These are phyloP conservation scores for Filosporella fistucella DNA, from an alignment of 495 filamentous ascomycete species.

Conservation along the genomic window DNA sequence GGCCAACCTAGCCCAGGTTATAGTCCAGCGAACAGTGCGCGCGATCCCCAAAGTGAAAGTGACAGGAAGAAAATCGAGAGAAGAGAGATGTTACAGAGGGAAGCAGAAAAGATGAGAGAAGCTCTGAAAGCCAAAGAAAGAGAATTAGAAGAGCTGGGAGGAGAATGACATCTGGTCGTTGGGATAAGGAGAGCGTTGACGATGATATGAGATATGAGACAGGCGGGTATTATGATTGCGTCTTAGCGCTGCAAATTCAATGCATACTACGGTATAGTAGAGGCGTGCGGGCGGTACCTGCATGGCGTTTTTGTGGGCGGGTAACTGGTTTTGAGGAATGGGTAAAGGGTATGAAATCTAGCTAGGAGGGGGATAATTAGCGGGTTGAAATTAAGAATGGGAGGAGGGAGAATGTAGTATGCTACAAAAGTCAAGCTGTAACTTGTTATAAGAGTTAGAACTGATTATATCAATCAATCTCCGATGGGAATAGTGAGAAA, in stretches of 20 bases:
- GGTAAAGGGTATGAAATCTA: no score
- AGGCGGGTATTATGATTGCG: not conserved
- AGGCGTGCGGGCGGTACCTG: no score
- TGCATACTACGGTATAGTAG: no score
- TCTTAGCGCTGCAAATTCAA: not conserved
- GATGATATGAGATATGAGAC: not conserved
- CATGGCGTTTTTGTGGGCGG: no score
- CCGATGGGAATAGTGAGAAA: no score
- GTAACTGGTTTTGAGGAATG: no score
- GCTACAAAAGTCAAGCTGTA: no score
- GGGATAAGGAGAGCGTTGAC: not conserved
- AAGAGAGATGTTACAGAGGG: conserved; percentile 61
- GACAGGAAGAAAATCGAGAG: conserved; percentile 57
- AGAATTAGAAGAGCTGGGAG: conserved; percentile 63
- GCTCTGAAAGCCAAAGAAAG: conserved; percentile 71
- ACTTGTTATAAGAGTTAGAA: no score
- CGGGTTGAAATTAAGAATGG: no score
- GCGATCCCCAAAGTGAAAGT: conserved; percentile 35
- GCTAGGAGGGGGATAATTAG: no score
- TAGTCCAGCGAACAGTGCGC: conserved; percentile 20
- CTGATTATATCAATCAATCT: no score
- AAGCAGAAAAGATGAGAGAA: conserved; percentile 74
- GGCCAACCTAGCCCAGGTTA: conserved; percentile 4
- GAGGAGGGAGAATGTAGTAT: no score
- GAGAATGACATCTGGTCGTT: not conserved